Evolutionary conservation across 768 basidiomycete species (phyloP).

Genomic region (Tricholoma sp.): DNA sequence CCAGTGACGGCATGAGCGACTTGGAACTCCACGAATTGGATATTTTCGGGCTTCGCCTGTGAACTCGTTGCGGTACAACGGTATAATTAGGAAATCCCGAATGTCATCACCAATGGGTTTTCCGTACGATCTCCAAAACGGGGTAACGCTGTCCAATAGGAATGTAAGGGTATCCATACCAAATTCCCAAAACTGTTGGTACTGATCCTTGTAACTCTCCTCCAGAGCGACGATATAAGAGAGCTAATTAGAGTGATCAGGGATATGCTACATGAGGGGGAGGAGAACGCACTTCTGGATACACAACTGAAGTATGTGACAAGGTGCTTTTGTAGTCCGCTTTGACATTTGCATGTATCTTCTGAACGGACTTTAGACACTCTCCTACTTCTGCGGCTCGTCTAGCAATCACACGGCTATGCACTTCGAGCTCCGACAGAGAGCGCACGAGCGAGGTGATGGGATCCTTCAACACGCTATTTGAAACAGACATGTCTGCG

Average conservation of each 20-base stretch:
- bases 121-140: conserved; percentile 78
- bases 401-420: conserved; percentile 37
- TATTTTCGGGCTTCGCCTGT: conserved; percentile 73
- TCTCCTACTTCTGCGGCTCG: conserved; percentile 47
- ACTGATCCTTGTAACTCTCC: conserved; percentile 75
- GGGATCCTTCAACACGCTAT: conserved; percentile 49
- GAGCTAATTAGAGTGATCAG: conserved; percentile 36
- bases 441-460: conserved; percentile 45
- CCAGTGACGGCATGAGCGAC: conserved; percentile 67
- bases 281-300: conserved; percentile 57
- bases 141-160: conserved; percentile 69
- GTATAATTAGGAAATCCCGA: conserved; percentile 76
- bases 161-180: conserved; percentile 76
- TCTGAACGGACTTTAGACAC: conserved; percentile 48
- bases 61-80: conserved; percentile 79
- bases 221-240: conserved; percentile 67
- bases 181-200: conserved; percentile 78
- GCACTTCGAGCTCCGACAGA: conserved; percentile 44
- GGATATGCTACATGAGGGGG: background rate
- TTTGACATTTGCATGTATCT: conserved; percentile 52
- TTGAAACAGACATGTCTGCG: conserved; percentile 18
- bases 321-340: conserved; percentile 58
- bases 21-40: conserved; percentile 50
- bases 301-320: conserved; percentile 66
- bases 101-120: conserved; percentile 78